A percentile compares a stretch with the other conserved stretches of the same genome.
Evolutionary conservation across 2,329 filamentous ascomycete species (phyloP).

Genomic region (Hypoxylon sp.): DNA sequence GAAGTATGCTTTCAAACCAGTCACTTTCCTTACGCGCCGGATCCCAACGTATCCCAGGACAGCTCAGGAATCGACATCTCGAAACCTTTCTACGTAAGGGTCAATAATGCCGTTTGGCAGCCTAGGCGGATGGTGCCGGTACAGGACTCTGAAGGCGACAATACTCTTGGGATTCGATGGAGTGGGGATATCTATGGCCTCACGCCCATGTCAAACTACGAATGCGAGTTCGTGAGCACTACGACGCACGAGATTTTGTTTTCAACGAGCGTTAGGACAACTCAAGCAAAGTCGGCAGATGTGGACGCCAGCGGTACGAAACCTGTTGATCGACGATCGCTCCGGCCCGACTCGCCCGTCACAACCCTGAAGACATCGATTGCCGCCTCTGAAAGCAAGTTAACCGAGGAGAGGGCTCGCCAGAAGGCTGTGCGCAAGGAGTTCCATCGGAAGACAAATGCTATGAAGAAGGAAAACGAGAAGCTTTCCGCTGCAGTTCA

Average conservation of each 20-base stretch:
- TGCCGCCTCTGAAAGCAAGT: conserved; percentile 72
- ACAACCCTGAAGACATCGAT: conserved; percentile 82
- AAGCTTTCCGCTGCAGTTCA: conserved; percentile 70
- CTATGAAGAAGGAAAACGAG: conserved; percentile 77
- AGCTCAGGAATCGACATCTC: conserved; percentile 66
- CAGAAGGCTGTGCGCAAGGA: conserved; percentile 78
- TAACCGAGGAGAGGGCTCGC: conserved; percentile 72
- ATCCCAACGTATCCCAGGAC: conserved; percentile 48
- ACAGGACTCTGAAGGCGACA: conserved; percentile 48
- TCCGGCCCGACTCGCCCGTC: conserved; percentile 77
- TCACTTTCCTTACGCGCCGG: conserved; percentile 61
- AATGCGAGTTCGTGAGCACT: conserved; percentile 78
- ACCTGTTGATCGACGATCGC: conserved; percentile 62
- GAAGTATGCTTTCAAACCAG: conserved; percentile 80
- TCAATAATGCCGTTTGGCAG: conserved; percentile 83
- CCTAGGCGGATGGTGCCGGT: conserved; percentile 73
- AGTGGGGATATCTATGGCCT: conserved; percentile 74
- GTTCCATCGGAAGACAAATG: conserved; percentile 73
- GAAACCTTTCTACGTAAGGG: conserved; percentile 80
- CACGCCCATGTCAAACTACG: conserved; percentile 77
- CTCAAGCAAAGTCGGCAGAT: conserved; percentile 57
- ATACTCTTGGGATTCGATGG: conserved; percentile 63
- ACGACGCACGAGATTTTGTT: conserved; percentile 72
- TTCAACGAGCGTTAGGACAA: conserved; percentile 74
- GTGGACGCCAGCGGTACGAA: conserved; percentile 45